These are phyloP conservation scores for Phialophora expanda DNA, from an alignment of 2,329 filamentous ascomycete species.

Conservation along the genomic window DNA sequence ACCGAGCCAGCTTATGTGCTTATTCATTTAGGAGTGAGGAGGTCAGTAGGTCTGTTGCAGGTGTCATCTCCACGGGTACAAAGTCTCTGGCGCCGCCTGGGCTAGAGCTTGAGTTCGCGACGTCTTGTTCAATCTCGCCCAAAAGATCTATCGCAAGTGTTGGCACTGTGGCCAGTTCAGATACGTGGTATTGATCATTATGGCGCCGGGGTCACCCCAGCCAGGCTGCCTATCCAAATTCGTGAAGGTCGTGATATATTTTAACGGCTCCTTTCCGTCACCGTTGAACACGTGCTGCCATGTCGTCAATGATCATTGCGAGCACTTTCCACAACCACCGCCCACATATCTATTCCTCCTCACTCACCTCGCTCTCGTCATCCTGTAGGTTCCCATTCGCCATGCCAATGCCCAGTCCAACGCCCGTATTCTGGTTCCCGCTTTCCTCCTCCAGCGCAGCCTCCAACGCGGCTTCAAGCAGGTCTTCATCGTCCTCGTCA, in stretches of 20 bases:
- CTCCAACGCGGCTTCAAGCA: slow-evolving; percentile 62
- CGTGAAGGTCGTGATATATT: not conserved
- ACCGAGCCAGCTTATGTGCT: too few species aligned
- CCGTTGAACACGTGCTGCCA: not conserved
- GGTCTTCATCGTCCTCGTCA: slow-evolving; percentile 52
- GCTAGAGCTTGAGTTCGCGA: too few species aligned
- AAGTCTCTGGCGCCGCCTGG: too few species aligned
- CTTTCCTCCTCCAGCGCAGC: slow-evolving; percentile 56
- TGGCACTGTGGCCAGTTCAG: too few species aligned
- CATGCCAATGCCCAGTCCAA: slow-evolving; percentile 70
- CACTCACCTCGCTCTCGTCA: slow-evolving; percentile 68
- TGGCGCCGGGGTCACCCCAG: not conserved
- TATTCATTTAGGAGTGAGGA: too few species aligned
- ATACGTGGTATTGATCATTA: not conserved
- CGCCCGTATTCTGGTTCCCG: slow-evolving; percentile 61
- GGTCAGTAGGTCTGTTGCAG: too few species aligned
- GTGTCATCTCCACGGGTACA: too few species aligned
- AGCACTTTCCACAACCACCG: not conserved
- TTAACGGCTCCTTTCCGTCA: not conserved
- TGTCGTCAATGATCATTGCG: not conserved
- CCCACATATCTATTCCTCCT: slow-evolving; percentile 59
- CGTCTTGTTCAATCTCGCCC: too few species aligned
- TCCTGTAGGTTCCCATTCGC: slow-evolving; percentile 51
- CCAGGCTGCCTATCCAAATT: not conserved
- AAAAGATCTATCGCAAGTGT: not conserved